Evolutionary conservation across 1,284 basidiomycete species (phyloP).

Genomic region (Xerocomus tenax): DNA sequence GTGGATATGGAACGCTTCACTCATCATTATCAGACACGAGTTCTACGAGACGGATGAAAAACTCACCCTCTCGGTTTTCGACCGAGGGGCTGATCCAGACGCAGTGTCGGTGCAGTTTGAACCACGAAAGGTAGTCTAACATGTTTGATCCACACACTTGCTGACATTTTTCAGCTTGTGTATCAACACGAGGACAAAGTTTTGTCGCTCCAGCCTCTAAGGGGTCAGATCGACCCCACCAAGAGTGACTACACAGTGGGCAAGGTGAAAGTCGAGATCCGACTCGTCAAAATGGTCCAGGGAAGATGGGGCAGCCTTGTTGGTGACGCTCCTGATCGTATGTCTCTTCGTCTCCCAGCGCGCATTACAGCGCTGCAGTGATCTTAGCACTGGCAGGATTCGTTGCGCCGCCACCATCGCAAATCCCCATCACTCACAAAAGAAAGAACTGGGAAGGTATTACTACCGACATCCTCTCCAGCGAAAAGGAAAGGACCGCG

Average conservation of each 20-base stretch:
- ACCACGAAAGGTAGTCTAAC: constrained; percentile 48
- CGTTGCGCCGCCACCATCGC: constrained; percentile 31
- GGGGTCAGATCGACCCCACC: constrained; percentile 66
- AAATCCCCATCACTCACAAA: constrained; percentile 33
- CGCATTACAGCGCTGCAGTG: background rate
- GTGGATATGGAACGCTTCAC: background rate
- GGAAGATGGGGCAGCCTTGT: constrained; percentile 73
- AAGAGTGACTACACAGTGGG: constrained; percentile 62
- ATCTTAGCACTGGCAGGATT: constrained; percentile 26
- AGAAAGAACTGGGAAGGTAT: constrained; percentile 80
- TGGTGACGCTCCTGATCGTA: constrained; percentile 68
- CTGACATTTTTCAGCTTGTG: constrained; percentile 35
- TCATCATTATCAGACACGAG: constrained; percentile 53
- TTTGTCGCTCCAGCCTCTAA: constrained; percentile 65
- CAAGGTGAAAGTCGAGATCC: constrained; percentile 77
- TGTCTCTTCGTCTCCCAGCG: constrained; percentile 23
- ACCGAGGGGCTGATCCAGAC: constrained; percentile 64
- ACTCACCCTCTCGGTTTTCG: constrained; percentile 69
- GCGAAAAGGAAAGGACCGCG: constrained; percentile 53
- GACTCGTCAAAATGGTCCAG: constrained; percentile 51
- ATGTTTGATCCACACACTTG: background rate
- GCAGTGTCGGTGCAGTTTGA: constrained; percentile 58
- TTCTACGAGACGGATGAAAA: constrained; percentile 80
- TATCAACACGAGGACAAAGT: constrained; percentile 59
- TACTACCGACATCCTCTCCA: constrained; percentile 54